Evolutionary conservation across 2,329 filamentous ascomycete genomes (phyloP).

Genomic region (Cladorrhinum sp.): DNA sequence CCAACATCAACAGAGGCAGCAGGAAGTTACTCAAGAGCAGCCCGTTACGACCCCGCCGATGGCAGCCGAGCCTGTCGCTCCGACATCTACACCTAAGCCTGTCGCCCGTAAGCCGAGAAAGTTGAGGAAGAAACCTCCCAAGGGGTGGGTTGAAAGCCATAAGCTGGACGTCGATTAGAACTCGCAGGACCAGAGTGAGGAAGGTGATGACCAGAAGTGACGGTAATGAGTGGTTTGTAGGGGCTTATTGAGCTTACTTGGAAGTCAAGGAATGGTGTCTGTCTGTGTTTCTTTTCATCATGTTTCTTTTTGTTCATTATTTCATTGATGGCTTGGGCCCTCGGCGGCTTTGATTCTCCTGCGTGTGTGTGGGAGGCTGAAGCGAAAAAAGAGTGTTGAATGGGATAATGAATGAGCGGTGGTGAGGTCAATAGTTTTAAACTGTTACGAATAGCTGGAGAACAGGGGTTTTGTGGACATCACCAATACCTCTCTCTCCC

Average conservation of each 20-base stretch:
- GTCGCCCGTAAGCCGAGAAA: constrained; percentile 37
- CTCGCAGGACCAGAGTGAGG: not conserved
- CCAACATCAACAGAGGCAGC: not conserved
- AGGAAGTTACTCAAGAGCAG: not conserved
- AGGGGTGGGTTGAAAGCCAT: constrained; percentile 29
- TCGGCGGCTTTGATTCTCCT: no score
- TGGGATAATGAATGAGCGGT: no score
- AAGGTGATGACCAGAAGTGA: not conserved
- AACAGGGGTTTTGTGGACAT: no score
- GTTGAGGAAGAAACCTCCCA: constrained; percentile 41
- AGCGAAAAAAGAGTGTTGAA: no score
- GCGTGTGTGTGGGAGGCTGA: no score
- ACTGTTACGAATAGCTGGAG: no score
- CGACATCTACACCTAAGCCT: not conserved
- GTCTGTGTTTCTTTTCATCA: not conserved
- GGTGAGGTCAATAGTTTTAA: no score
- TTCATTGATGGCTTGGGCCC: no score
- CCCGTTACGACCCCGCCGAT: not conserved
- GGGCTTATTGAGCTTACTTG: not conserved
- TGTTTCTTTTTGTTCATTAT: no score
- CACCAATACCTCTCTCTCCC: no score
- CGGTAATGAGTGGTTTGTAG: not conserved
- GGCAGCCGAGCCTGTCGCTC: not conserved
- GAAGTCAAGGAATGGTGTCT: not conserved
- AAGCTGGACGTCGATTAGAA: constrained; percentile 22